phyloP scores from a whole-genome alignment of 768 basidiomycete genomes.

The Mycena belliarum region DNA sequence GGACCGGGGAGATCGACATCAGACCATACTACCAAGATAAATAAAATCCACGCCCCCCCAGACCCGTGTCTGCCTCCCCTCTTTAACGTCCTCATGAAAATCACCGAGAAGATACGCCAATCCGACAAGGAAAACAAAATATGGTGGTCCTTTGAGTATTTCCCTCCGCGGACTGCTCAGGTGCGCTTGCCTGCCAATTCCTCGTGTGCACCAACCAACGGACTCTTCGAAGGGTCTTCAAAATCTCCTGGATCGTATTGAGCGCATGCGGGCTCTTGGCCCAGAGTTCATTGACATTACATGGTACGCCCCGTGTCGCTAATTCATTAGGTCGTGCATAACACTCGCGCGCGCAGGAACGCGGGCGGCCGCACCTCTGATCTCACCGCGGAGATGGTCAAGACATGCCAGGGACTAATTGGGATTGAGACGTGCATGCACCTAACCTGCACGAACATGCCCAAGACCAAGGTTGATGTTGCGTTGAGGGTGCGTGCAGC shows the following conservation, averaged over 20 bases:
- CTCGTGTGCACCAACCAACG: too few relatives aligned
- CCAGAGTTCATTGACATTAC: slow-evolving; percentile 99
- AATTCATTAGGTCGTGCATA: background rate
- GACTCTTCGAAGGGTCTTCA: slow-evolving; percentile 81
- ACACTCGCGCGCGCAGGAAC: slow-evolving; percentile 59
- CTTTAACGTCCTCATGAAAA: slow-evolving; percentile 66
- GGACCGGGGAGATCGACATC: too few relatives aligned
- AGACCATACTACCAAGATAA: slow-evolving; percentile 3
- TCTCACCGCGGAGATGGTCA: slow-evolving; percentile 90
- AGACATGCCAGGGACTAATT: slow-evolving; percentile 89
- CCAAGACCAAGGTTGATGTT: slow-evolving; percentile 90
- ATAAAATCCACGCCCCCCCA: background rate
- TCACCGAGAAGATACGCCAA: slow-evolving; percentile 90
- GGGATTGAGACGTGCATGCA: slow-evolving; percentile 99
- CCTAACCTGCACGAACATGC: slow-evolving; percentile 98
- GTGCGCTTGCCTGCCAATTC: slow-evolving; percentile 38
- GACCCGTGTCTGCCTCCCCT: slow-evolving; percentile 14
- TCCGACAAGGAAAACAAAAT: slow-evolving; percentile 82
- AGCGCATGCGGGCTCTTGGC: slow-evolving; percentile 92
- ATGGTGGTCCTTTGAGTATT: slow-evolving; percentile 99
- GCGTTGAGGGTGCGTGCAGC: slow-evolving; percentile 73
- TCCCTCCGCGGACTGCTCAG: slow-evolving; percentile 94
- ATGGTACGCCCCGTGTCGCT: slow-evolving; percentile 52
- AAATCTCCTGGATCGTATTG: slow-evolving; percentile 97
- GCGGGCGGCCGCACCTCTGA: slow-evolving; percentile 96